These are phyloP conservation scores for Thalassia testudinum DNA, from an alignment of 116 monocot genomes.

Conservation along the genomic window DNA sequence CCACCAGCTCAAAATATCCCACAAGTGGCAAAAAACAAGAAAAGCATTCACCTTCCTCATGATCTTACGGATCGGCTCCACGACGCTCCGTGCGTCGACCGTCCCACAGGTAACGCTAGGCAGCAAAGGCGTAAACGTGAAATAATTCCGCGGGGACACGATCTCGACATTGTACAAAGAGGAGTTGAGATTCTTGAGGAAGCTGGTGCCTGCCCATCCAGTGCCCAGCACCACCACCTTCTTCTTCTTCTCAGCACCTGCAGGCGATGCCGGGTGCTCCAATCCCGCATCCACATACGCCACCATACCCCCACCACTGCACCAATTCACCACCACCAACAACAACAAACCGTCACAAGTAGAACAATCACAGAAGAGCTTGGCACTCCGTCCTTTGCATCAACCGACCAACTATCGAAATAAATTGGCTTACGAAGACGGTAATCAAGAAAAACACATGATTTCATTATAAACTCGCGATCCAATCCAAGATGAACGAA, in stretches of 20 bases:
- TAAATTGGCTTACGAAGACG: background rate
- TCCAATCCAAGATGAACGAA: background rate
- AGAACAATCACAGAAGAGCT: background rate
- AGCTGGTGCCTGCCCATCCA: constrained; percentile 90
- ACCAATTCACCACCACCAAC: background rate
- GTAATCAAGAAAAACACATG: background rate
- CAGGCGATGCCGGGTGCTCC: constrained; percentile 8
- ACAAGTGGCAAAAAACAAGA: too few species aligned
- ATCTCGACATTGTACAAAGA: constrained; percentile 68
- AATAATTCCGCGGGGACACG: constrained; percentile 88
- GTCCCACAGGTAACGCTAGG: constrained; percentile 95
- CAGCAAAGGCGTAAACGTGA: constrained; percentile 82
- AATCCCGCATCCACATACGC: constrained; percentile 72
- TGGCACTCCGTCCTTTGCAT: background rate
- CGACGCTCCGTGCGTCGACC: constrained; percentile 84
- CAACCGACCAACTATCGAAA: background rate
- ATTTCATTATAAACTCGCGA: background rate
- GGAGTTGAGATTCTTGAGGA: constrained; percentile 63
- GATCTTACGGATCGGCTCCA: constrained; percentile 81
- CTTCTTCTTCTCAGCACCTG: constrained; percentile 32
- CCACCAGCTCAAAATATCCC: too few species aligned
- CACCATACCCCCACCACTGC: constrained; percentile 64
- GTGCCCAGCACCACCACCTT: constrained; percentile 92
- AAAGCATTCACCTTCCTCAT: constrained; percentile 38
- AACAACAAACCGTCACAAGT: background rate